Conservation (phyloP, 2,329 filamentous ascomycete species). For the Sporothrix variecibatus region DNA sequence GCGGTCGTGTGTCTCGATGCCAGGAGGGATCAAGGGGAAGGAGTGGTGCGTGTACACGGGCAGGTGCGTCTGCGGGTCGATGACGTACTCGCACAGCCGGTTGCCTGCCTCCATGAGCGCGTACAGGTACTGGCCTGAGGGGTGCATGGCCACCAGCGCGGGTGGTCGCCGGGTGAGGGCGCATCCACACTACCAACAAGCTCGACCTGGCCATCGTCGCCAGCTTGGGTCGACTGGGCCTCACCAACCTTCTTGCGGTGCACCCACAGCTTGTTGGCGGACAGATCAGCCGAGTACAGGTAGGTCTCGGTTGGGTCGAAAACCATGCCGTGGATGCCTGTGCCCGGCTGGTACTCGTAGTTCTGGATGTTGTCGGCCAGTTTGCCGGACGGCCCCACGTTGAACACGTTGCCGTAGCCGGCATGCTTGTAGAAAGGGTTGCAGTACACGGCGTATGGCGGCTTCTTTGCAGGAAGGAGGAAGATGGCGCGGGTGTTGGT, state of each 20-base stretch:
- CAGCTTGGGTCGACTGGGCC: slow-evolving; percentile 36
- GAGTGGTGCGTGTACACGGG: slow-evolving; percentile 76
- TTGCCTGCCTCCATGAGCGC: slow-evolving; percentile 90
- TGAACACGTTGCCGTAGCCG: slow-evolving; percentile 77
- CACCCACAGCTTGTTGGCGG: slow-evolving; percentile 80
- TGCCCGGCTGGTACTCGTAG: slow-evolving; percentile 68
- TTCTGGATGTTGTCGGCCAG: slow-evolving; percentile 69
- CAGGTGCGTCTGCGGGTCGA: slow-evolving; percentile 71
- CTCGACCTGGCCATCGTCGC: slow-evolving; percentile 60
- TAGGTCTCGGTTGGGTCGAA: slow-evolving; percentile 73
- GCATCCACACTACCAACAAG: slow-evolving; percentile 74
- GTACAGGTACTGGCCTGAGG: slow-evolving; percentile 76
- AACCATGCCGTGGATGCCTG: slow-evolving; percentile 80
- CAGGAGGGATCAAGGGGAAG: slow-evolving; percentile 79
- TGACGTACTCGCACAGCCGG: slow-evolving; percentile 75
- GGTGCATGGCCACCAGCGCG: slow-evolving; percentile 84
- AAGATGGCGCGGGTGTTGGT: slow-evolving; percentile 90
- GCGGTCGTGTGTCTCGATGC: slow-evolving; percentile 53
- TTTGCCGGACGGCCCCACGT: slow-evolving; percentile 57
- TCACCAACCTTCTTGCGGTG: slow-evolving; percentile 62
- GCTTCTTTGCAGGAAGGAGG: slow-evolving; percentile 73
- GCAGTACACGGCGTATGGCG: slow-evolving; percentile 81
- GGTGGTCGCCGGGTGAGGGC: slow-evolving; percentile 72
- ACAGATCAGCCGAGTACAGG: slow-evolving; percentile 77
- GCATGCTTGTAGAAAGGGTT: slow-evolving; percentile 90